Percentiles rank a stretch among this genome's conserved stretches.
Evolutionary conservation across 2,329 filamentous ascomycete species (phyloP).

Genomic region (Aspergillus amoenus): DNA sequence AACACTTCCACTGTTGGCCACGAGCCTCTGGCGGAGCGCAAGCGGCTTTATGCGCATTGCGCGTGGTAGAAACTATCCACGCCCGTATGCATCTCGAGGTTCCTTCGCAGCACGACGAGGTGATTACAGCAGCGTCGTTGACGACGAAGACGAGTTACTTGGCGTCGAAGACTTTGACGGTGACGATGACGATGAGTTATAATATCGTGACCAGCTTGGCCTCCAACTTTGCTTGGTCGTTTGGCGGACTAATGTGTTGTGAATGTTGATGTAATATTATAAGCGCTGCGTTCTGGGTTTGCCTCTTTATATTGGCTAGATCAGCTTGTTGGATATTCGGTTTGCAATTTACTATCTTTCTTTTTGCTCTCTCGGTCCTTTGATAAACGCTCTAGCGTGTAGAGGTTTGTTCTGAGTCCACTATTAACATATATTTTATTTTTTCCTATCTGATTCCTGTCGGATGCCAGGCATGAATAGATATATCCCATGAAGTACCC

Average conservation of each 20-base stretch:
- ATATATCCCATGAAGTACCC: too few relatives aligned
- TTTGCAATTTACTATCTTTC: background rate
- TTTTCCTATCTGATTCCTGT: background rate
- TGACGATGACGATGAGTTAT: slow-evolving; percentile 71
- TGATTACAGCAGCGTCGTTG: slow-evolving; percentile 86
- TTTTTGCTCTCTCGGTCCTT: background rate
- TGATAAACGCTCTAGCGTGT: background rate
- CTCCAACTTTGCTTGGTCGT: background rate
- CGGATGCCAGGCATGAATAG: too few relatives aligned
- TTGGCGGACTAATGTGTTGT: slow-evolving; percentile 3
- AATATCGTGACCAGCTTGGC: slow-evolving; percentile 1
- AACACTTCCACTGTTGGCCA: slow-evolving; percentile 69
- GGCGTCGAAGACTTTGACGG: slow-evolving; percentile 85
- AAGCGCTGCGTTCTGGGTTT: background rate
- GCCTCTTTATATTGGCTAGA: background rate
- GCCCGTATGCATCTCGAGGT: slow-evolving; percentile 81
- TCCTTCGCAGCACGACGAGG: slow-evolving; percentile 83
- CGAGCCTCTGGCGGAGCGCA: slow-evolving; percentile 70
- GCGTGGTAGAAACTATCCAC: slow-evolving; percentile 51
- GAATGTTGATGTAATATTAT: slow-evolving; percentile 1
- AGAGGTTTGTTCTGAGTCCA: background rate
- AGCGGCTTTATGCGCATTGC: slow-evolving; percentile 50
- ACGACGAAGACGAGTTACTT: slow-evolving; percentile 90
- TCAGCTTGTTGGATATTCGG: background rate
- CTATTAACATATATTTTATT: background rate